Evolutionary conservation across 805 yeast genomes (phyloP), one percentile per base, ranked within the genome.

Genomic region (Candida odintsovae): DNA sequence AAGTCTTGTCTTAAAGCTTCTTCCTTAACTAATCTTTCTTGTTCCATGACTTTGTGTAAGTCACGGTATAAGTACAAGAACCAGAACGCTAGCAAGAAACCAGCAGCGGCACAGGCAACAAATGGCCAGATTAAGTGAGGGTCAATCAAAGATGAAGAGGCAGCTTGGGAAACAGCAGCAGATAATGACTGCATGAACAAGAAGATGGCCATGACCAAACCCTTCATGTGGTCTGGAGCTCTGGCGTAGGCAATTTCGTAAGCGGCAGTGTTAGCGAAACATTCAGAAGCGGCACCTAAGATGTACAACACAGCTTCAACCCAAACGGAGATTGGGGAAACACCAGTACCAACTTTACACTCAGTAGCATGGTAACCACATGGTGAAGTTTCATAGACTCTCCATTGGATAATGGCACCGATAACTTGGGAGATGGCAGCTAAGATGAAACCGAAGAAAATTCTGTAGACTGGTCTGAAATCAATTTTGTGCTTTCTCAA

Each of bases 241-340:
- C 85, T 82, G 23, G 88, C 81, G 67, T 83, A 86, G 18, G 95
- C 92, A 58, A 83, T 83, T 67, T 86, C 92, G 55, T 83, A 75
- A 55, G 90, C 92, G 15, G 92, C 83, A 55, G 83, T 77, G 40
- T n/a, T n/a, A n/a, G n/a, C 88, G 56, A 86, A 75, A 52, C 85
- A 84, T 66, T 86, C 95, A 9, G 89, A 77, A 41, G 82, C 60
- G 9, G 86, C 90, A 63, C 83, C 79, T n/a, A n/a, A n/a, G n/a
- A n/a, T n/a, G n/a, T n/a, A n/a, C n/a, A n/a, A n/a, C n/a, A n/a
- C n/a, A n/a, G n/a, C n/a, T n/a, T n/a, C n/a, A n/a, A n/a, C n/a
- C n/a, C n/a, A n/a, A 54, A 85, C 79, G 63, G 82, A 85, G 38
- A 83, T 70, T 45, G 72, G 56, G 7, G 53, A 47, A 26, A 50